Conservation (phyloP, 2,329 filamentous ascomycete genomes). For the Thermochaetoides dissita region DNA sequence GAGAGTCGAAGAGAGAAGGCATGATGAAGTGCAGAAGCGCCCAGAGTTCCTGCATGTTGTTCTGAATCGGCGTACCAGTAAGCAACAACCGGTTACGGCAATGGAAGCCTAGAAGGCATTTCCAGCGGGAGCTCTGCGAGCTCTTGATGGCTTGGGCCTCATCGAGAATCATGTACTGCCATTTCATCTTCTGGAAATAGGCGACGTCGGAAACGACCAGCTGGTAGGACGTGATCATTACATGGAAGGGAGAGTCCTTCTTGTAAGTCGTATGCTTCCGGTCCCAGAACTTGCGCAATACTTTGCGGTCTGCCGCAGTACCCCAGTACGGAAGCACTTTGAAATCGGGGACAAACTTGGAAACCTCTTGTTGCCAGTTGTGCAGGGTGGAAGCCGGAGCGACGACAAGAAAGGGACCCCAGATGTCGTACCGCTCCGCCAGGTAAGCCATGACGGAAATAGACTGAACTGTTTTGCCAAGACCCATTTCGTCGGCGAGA, state of each 20-base stretch:
- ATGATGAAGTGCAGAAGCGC: constrained; percentile 97
- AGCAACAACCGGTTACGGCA: constrained; percentile 87
- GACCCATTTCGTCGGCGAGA: constrained; percentile 96
- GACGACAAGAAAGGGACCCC: constrained; percentile 94
- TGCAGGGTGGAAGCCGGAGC: constrained; percentile 91
- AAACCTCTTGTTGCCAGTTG: constrained; percentile 99
- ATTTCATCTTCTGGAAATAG: constrained; percentile 98
- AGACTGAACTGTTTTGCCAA: constrained; percentile 96
- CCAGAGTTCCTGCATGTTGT: constrained; percentile 99
- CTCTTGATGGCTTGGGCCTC: constrained; percentile 99
- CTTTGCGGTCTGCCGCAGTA: constrained; percentile 82
- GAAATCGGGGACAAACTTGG: constrained; percentile 83
- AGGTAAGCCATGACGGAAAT: constrained; percentile 99
- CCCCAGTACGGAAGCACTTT: constrained; percentile 98
- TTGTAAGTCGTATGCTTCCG: constrained; percentile 93
- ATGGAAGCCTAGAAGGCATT: constrained; percentile 83
- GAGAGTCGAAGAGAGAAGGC: constrained; percentile 94
- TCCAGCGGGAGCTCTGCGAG: constrained; percentile 91
- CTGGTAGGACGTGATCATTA: constrained; percentile 93
- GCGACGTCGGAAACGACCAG: constrained; percentile 89
- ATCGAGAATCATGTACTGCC: constrained; percentile 99
- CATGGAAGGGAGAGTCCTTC: constrained; percentile 86
- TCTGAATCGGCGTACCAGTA: constrained; percentile 95
- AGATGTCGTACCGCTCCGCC: constrained; percentile 92
- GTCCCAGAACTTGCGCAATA: constrained; percentile 97